Base-by-base conservation (phyloP, 1,139 yeast species). In the Geotrichum reessii region DNA sequence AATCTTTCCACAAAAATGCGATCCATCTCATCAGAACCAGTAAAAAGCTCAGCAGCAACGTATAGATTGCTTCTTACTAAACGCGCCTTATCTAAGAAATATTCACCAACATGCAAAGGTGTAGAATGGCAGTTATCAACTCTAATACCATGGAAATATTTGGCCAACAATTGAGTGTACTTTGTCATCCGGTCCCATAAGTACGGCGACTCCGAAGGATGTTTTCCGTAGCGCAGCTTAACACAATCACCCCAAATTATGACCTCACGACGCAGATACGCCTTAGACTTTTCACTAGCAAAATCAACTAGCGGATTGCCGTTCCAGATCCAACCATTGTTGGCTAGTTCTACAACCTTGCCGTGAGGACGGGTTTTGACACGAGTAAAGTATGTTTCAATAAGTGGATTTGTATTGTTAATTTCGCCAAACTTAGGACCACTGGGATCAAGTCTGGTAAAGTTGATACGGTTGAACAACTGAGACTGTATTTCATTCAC, bases 301-400 rank as follows among this genome's bases (percentile, higher is more conserved):
- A 92, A 93, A 71, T 93, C 98, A 6, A 90, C 86, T 61, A 92
- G 74, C 1, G 98, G 97, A 65, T 92, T 86, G 14, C 97, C 97
- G 57, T 91, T 93, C 99, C 99, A 93, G 59, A 93, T 91, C 98
- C 98, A 93, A 50, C 99, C 99, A 69, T 93, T 93, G 69, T 93
- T 93, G 5, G 97, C 98, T 62, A 93, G 76, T 1, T 92, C 89
- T 49, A 71, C 65, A 21, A 61, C 58, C 52, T 79, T 77, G 3
- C 90, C 92, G 52, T 79, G 76, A 0, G 71, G 68, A 11, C 74
- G 78, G 50, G 68, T 67, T 2, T 68, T 72, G 65, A 92, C 83
- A 61, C 91, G 77, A 1, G 98, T 90, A 71, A 93, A 93, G 71
- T 92, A 93, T 2, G 91, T 84, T 70, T 93, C 98, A 2, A 88